Base-by-base conservation (phyloP, 176 grass and related monocot species). In the Pontederia paniculata region DNA sequence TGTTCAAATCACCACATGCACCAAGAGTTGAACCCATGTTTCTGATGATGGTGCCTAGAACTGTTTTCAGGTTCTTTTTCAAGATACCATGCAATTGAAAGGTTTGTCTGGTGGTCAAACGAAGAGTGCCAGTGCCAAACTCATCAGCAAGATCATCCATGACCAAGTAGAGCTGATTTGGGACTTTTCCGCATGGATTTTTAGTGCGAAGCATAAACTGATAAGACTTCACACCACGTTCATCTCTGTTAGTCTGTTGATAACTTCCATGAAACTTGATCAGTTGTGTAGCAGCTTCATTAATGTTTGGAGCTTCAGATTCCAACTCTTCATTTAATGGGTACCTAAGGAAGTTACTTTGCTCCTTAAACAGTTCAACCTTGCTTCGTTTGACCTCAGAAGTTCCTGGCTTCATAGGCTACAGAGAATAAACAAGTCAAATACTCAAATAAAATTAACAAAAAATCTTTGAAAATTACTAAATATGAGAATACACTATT, bases 241-340 rank as follows among this genome's bases (percentile, higher is more conserved):
- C 86, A 48, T 87, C 91, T 17, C 91, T 78, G 47, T 97, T 70
- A 13, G 72, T 90, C 48, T 97, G 91, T 54, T 97, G 91, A 56
- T 90, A 90, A 63, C 90, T 95, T 4, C 90, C 90, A 17, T 95
- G 90, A 55, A 95, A 95, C 71, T 95, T 95, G n/a, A 95, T 95
- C 21, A 95, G 64, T 62, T 95, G 85, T 18, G 84, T 76, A 8
- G 85, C 90, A 16, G 46, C 51, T 20, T 95, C 90, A 20, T 95
- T 95, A 60, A 95, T 89, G 54, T 89, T 89, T 0, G 90, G 85
- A 52, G 85, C 76, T 17, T 86, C 90, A 8, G 85, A 80, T 58
- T 73, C 60, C 31, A 95, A 65, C 59, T 95, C 85, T 63, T 89
- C 90, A 44, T 89, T 89, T 50, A 95, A 52, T 43, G 90, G 90